A percentile compares a stretch with the other conserved stretches of the same genome.
These are phyloP conservation scores for Petrea volubilis DNA, from an alignment of 257 asterid genomes.

Conservation along the genomic window DNA sequence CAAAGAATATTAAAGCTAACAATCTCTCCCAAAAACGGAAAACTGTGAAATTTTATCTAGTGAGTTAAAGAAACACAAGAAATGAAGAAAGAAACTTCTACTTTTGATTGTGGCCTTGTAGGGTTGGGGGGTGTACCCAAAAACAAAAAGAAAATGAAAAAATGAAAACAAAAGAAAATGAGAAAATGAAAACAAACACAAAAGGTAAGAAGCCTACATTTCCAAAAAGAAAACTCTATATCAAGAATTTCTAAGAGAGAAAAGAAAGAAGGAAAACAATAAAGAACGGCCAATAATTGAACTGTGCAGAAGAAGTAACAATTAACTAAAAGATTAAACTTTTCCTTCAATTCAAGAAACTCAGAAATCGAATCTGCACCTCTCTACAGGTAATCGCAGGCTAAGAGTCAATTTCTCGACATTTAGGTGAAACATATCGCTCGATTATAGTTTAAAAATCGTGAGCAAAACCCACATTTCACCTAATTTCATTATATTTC, in stretches of 20 bases:
- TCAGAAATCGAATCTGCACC: slow-evolving; percentile 7
- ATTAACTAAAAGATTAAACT: neutral
- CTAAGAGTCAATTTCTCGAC: slow-evolving; percentile 2
- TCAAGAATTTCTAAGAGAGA: neutral
- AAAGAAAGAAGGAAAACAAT: neutral
- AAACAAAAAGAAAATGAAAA: neutral
- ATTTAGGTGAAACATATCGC: slow-evolving; percentile 13
- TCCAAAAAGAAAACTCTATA: neutral
- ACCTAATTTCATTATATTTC: slow-evolving; percentile 17
- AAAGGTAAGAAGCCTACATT: too few relatives aligned
- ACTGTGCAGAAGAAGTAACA: neutral
- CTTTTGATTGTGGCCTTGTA: too few relatives aligned
- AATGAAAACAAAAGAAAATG: neutral
- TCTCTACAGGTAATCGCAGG: slow-evolving; percentile 13
- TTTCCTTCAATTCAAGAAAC: slow-evolving; percentile 22
- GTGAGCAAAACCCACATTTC: slow-evolving; percentile 24
- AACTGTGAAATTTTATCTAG: neutral
- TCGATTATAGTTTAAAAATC: slow-evolving; percentile 13
- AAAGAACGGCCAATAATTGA: neutral
- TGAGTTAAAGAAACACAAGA: slow-evolving; percentile 4
- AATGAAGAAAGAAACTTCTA: neutral
- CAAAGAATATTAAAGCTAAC: slow-evolving; percentile 4
- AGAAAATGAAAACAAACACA: too few relatives aligned
- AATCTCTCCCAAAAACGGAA: slow-evolving; percentile 4
- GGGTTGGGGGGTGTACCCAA: neutral